phyloP scores from a whole-genome alignment of 78 protist species.

The Cavenderia fasciculata region DNA sequence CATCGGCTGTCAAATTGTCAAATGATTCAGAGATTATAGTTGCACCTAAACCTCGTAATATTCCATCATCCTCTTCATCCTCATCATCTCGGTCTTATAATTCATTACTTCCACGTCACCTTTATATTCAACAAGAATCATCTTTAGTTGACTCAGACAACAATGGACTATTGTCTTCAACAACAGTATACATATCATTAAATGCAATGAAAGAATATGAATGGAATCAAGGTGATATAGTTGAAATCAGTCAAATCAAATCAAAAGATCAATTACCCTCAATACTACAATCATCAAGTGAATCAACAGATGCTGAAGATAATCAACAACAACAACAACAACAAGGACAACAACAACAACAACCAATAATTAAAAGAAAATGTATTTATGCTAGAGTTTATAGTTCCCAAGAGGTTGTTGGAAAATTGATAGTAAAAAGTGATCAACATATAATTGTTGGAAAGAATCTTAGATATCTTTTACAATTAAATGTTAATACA shows the following conservation, averaged over 20 bases:
- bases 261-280: neutral
- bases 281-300: neutral
- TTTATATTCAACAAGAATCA: conserved; percentile 14
- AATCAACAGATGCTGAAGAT: neutral
- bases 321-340: neutral
- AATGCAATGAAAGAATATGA: conserved; percentile 9
- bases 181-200: neutral
- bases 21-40: conserved; percentile 43
- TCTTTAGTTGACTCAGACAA: neutral
- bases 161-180: neutral
- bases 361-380: neutral
- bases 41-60: conserved; percentile 70
- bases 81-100: neutral
- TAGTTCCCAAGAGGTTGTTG: too few relatives aligned
- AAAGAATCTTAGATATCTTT: conserved; percentile 12
- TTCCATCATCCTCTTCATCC: neutral
- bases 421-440: neutral
- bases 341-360: neutral
- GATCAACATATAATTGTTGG: conserved; percentile 16
- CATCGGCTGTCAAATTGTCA: conserved; percentile 7
- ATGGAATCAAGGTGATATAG: conserved; percentile 50
- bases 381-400: conserved; percentile 8
- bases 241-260: conserved; percentile 17
- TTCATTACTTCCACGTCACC: conserved; percentile 25
- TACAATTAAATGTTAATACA: conserved; percentile 19